Percentiles rank a stretch among this genome's conserved stretches.
phyloP scores from a whole-genome alignment of 202 grass and related monocot species.

The Carex arenaria region DNA sequence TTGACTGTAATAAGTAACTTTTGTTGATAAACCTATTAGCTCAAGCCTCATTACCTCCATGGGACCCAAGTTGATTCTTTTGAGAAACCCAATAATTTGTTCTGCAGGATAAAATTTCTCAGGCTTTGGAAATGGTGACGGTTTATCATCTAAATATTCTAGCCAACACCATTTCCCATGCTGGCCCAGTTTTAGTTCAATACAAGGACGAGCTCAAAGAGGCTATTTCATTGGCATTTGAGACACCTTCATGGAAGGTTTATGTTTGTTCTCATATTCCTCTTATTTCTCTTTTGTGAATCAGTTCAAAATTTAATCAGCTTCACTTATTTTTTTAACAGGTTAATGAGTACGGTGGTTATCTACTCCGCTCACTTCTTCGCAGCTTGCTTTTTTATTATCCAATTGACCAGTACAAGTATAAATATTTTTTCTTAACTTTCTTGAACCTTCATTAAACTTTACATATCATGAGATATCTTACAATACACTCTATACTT shows the following conservation, averaged over 20 bases:
- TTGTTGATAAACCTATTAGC: neutral
- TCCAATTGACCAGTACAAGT: conserved; percentile 77
- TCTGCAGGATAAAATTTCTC: conserved; percentile 75
- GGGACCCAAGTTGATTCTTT: neutral
- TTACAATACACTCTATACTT: neutral
- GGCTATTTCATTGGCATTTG: conserved; percentile 65
- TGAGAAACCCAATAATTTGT: conserved; percentile 2
- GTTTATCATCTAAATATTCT: conserved; percentile 87
- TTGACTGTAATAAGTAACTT: neutral
- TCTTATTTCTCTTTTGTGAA: neutral
- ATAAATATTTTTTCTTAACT: conserved; percentile 21
- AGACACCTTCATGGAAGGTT: conserved; percentile 95
- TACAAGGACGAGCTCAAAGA: conserved; percentile 67
- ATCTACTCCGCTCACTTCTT: conserved; percentile 68
- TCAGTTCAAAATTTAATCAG: conserved; percentile 17
- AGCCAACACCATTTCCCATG: conserved; percentile 67
- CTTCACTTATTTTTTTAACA: conserved; percentile 32
- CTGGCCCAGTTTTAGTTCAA: conserved; percentile 48
- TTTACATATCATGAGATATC: neutral
- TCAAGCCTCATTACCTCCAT: neutral
- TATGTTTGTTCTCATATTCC: neutral
- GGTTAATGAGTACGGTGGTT: conserved; percentile 88
- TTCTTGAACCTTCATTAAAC: neutral
- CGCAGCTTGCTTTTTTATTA: conserved; percentile 78
- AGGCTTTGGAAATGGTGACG: conserved; percentile 66